Conservation (phyloP, 805 yeast genomes). For the Candida maesae region DNA sequence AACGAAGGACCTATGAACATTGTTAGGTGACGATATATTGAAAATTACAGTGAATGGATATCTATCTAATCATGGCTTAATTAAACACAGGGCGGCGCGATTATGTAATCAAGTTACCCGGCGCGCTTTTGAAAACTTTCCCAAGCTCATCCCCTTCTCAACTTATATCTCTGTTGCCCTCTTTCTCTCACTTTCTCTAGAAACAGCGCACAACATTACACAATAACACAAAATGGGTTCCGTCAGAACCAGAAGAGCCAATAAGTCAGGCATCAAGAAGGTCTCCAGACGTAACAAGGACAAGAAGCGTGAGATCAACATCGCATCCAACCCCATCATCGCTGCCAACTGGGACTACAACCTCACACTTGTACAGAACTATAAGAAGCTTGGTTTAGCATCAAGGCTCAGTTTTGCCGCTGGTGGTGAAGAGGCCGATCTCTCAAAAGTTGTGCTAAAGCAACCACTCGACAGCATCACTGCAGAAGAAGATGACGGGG, state of each 20-base stretch:
- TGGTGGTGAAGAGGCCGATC: slow-evolving; percentile 74
- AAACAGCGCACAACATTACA: no score
- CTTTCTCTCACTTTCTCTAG: slow-evolving; percentile 2
- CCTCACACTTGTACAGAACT: slow-evolving; percentile 80
- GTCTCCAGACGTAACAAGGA: slow-evolving; percentile 69
- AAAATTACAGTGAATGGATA: no score
- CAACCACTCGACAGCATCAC: slow-evolving; percentile 26
- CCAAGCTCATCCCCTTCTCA: no score
- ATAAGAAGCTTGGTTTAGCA: slow-evolving; percentile 73
- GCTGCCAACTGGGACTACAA: slow-evolving; percentile 88
- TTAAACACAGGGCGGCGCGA: no score
- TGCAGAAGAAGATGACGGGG: slow-evolving; percentile 12
- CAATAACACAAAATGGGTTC: no score
- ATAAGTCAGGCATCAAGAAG: slow-evolving; percentile 65
- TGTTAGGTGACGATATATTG: no score
- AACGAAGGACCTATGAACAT: no score
- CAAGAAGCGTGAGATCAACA: slow-evolving; percentile 60
- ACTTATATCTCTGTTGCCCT: slow-evolving; percentile 2
- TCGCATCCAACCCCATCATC: slow-evolving; percentile 73
- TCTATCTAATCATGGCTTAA: no score
- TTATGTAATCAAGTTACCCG: no score
- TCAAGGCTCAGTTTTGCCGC: slow-evolving; percentile 62
- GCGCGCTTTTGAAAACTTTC: no score
- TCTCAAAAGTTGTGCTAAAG: slow-evolving; percentile 34
- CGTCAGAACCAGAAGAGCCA: slow-evolving; percentile 85